Evolutionary conservation across 345 rosid genomes (phyloP).

Genomic region (Syzygium aromaticum): DNA sequence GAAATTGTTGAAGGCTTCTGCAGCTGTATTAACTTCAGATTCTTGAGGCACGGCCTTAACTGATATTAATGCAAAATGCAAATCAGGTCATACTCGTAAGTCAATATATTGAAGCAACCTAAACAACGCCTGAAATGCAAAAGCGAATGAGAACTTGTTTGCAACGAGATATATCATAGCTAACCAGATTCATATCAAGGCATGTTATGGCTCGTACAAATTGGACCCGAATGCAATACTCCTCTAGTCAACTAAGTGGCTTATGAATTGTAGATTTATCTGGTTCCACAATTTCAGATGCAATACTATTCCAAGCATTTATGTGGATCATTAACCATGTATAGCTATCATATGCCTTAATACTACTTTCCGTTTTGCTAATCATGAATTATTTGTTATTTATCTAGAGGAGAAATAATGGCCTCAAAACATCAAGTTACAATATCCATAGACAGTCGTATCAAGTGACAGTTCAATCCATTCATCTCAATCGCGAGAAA

Average conservation of each 20-base stretch:
- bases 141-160: neutral
- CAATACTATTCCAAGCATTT: neutral
- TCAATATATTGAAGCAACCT: neutral
- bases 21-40: constrained; percentile 35
- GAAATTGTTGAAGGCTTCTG: constrained; percentile 49
- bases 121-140: neutral
- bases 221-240: neutral
- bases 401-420: neutral
- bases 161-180: neutral
- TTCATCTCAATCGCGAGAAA: neutral
- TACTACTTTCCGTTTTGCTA: neutral
- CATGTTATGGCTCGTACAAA: neutral
- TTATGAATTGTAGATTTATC: neutral
- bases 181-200: neutral
- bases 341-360: neutral
- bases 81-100: neutral
- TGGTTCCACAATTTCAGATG: neutral
- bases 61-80: constrained; percentile 14
- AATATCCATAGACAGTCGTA: neutral
- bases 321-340: neutral
- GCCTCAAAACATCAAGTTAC: neutral
- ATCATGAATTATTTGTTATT: neutral
- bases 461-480: neutral
- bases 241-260: neutral
- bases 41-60: constrained; percentile 53